Evolutionary conservation across 2,329 filamentous ascomycete species (phyloP).

Genomic region (Mariannaea sp.): DNA sequence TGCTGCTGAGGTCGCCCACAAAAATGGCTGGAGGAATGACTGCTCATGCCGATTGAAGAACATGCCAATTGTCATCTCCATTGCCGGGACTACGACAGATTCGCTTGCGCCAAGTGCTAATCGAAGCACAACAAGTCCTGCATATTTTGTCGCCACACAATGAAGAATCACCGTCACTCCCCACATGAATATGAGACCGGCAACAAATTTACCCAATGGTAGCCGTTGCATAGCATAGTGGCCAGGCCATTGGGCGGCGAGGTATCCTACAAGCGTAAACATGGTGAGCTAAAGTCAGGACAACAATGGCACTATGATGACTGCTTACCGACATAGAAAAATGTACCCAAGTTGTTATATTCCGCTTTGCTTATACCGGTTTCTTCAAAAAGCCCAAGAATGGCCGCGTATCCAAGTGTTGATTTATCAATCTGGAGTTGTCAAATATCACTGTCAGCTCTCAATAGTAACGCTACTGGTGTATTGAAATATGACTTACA

Average conservation of each 20-base stretch:
- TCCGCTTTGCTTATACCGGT: conserved; percentile 44
- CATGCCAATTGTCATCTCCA: conserved; percentile 48
- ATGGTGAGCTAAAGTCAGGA: background rate
- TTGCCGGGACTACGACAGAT: conserved; percentile 45
- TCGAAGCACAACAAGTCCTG: conserved; percentile 44
- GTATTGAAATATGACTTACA: conserved; percentile 34
- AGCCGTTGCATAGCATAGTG: conserved; percentile 48
- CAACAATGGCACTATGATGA: too few relatives aligned
- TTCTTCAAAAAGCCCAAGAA: conserved; percentile 49
- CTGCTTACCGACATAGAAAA: conserved; percentile 47
- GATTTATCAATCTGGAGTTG: conserved; percentile 47
- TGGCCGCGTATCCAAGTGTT: conserved; percentile 46
- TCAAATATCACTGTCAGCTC: background rate
- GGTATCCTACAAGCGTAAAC: conserved; percentile 38
- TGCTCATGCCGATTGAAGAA: conserved; percentile 45
- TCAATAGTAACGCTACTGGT: background rate
- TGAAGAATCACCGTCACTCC: conserved; percentile 44
- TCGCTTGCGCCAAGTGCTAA: conserved; percentile 45
- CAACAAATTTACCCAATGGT: conserved; percentile 45
- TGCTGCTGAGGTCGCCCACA: conserved; percentile 42
- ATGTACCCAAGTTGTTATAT: conserved; percentile 48
- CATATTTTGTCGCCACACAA: conserved; percentile 43
- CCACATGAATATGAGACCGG: conserved; percentile 43
- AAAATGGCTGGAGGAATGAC: conserved; percentile 40
- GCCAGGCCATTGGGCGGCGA: conserved; percentile 45